Evolutionary conservation across 495 filamentous ascomycete genomes (phyloP), one percentile per base, ranked within the genome.

Genomic region (Peziza echinospora): DNA sequence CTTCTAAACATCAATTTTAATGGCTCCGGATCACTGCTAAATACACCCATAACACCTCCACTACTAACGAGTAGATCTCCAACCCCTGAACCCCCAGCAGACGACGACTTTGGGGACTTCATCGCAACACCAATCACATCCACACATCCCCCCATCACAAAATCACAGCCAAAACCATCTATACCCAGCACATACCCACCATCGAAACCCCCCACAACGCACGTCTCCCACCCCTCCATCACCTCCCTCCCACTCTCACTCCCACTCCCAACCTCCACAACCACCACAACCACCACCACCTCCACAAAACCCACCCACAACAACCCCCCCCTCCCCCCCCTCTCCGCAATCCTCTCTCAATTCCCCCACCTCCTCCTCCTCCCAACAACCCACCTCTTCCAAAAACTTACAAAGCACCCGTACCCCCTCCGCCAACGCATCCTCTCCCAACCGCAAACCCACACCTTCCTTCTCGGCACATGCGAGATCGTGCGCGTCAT

Each of bases 321-420:
- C 51, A 5, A 42, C 25, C 22, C 51, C 40, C 24, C 23, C 26
- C 25, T 39, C 16, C 44, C 28, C 24, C 2, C 34, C 16, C 5
- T 22, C 28, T 16, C 26, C 21, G 19, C 21, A 34, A 25, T 42
- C 48, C 68, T 97, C 21, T 69, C 82, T 26, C 59, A 84, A 8
- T 82, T 93, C 56, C 72, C 80, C 22, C 60, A 67, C 10, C 58
- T 83, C 5, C 69, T 89, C 50, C 67, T 75, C 19, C 62, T 74
- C 6, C 68, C 71, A 21, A 61, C 65, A 41, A 55, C 61, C 2
- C 60, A 62, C 5, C 60, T 82, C 11, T 70, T 80, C 50, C 67
- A 70, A 23, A 65, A 70, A 39, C 64, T 78, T 8, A 62, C 67
- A 19, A 57, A 64, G 25, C 68, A 73, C 30, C 52, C 68, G 11